Conservation (phyloP, 768 basidiomycete genomes). For the Boletus barrowsii region DNA sequence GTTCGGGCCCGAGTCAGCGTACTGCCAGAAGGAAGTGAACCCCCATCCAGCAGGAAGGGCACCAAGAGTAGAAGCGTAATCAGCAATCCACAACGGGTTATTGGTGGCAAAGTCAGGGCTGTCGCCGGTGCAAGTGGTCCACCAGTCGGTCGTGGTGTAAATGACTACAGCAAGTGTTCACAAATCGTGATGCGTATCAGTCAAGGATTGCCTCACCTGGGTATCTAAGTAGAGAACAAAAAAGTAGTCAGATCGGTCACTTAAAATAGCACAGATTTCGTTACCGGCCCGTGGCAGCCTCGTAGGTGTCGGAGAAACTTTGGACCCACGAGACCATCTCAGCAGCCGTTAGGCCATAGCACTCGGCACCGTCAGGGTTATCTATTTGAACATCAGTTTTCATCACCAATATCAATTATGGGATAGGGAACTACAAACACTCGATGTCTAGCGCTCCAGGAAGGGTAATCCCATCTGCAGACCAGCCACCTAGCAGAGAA, state of each 20-base stretch:
- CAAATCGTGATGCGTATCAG: neutral
- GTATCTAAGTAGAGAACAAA: slow-evolving; percentile 29
- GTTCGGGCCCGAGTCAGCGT: slow-evolving; percentile 50
- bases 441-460: slow-evolving; percentile 66
- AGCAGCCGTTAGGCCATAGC: slow-evolving; percentile 51
- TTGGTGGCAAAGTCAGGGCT: slow-evolving; percentile 45
- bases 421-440: slow-evolving; percentile 34
- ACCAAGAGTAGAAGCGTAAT: slow-evolving; percentile 47
- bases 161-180: slow-evolving; percentile 38
- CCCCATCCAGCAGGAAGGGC: slow-evolving; percentile 58
- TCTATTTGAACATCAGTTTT: slow-evolving; percentile 32
- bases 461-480: slow-evolving; percentile 54
- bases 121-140: slow-evolving; percentile 64
- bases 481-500: slow-evolving; percentile 45
- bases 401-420: neutral
- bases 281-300: slow-evolving; percentile 46
- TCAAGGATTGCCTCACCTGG: slow-evolving; percentile 31
- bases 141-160: slow-evolving; percentile 67
- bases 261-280: neutral
- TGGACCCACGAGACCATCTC: slow-evolving; percentile 63
- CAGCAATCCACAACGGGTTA: slow-evolving; percentile 63
- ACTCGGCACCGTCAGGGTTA: slow-evolving; percentile 48
- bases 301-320: slow-evolving; percentile 61
- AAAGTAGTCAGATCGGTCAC: neutral
- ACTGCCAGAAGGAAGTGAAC: slow-evolving; percentile 60